Base-by-base conservation (phyloP, 1,139 yeast species). In the Blastobotrys raffinosifermentans region DNA sequence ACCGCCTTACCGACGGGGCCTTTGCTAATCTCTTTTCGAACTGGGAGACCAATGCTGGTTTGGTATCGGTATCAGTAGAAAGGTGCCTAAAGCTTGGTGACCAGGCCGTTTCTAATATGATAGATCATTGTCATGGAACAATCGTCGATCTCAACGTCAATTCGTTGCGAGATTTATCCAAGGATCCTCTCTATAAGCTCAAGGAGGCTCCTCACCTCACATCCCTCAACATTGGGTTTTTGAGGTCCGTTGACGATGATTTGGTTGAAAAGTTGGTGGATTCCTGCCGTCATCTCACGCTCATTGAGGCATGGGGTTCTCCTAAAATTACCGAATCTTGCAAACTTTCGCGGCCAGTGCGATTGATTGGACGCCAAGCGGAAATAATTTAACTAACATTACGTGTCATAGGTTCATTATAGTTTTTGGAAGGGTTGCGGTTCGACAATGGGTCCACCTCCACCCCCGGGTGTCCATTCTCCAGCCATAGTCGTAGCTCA, bases 261-360 rank as follows among this genome's bases (percentile, higher is more conserved):
- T 67, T 77, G 1, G 57, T 85, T 10, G 68, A 69, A 20, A 54
- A 70, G 16, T 49, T 85, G 14, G 72, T 79, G 6, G 64, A 70
- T 19, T 65, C 69, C 11, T 81, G 91, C 48, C 73, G 79, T 0
- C 73, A 72, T 35, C 60, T 87, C 41, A 68, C 71, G 31, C 65
- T 83, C 9, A 54, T 87, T 39, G 95, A 85, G 53, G 85, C 84
- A 4, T 84, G 80, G 57, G 95, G 95, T 0, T 72, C 80, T 49
- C 83, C 82, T 48, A 65, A 75, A 46, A 79, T 91, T 39, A 77
- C 87, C 0, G 63, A 69, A 5, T 63, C 64, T 18, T 52, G 54
- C 31, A 23, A 32, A 19, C 39, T 38, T 4, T 56, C 72, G 3
- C 65, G 79, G 40, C 65, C 66, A 1, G 53, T 84, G 31, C 70